Evolutionary conservation across 805 yeast species (phyloP), one percentile per base, ranked within the genome.

Genomic region (Yamadazyma akitaensis): DNA sequence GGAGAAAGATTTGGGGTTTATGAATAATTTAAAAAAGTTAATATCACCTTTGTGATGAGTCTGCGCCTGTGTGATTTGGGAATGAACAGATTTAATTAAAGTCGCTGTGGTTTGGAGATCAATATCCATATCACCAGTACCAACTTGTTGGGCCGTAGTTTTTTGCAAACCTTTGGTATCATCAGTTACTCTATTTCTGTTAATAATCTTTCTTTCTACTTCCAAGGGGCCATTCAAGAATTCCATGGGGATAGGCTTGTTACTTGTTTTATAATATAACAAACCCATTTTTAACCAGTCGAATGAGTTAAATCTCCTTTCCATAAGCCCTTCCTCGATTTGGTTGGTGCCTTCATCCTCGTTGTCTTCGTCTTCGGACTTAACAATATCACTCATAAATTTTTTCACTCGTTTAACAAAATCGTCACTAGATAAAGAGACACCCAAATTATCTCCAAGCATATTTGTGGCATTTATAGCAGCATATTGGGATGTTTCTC

Each of bases 1-100:
- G 0, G 85, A 72, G 63, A 84, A 91, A 6, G 92, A 84, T 13
- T 66, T 51, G 0, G 97, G 96, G 60, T 92, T 82, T 16, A 91
- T 69, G 42, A 88, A 77, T 54, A 86, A 83, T 50, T 73, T 70
- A 58, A 80, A 88, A 39, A 90, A 68, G 45, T 80, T 79, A 8
- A 89, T 71, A 0, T 62, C 64, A 0, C 65, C 67, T 2, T 18
- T 18, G 2, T 42, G 53, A 1, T 44, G 49, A 8, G 62, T 59
- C 37, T 65, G 68, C 17, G 53, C 59, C 7, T 52, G 45, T 5
- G 50, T 43, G 37, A 80, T 64, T 3, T 67, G 60, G 37, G 65
- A 63, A 60, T 68, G 85, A 37, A 85, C 77, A 41, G 67, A 64
- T 41, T 75, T 74, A 5, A 88, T 88, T 59, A 84, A 77, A 41